Conservation (phyloP, 2,329 filamentous ascomycete genomes). For the Ustulina deusta region DNA sequence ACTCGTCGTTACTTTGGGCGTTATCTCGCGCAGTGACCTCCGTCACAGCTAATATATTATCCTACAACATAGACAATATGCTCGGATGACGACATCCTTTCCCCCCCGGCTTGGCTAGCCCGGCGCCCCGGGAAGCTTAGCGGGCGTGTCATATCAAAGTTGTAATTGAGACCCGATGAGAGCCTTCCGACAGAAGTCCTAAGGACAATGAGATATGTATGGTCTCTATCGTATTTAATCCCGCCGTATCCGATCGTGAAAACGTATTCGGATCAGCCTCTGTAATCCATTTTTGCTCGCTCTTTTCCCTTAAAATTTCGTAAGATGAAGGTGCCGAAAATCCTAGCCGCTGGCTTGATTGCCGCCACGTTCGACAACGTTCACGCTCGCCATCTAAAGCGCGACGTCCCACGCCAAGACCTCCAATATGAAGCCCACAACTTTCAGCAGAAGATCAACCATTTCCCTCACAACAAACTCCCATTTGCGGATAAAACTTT, state of each 20-base stretch:
- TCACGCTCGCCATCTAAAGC: slow-evolving; percentile 38
- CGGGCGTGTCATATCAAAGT: slow-evolving; percentile 14
- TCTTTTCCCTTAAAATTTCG: background rate
- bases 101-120: slow-evolving; percentile 28
- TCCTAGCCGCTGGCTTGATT: slow-evolving; percentile 38
- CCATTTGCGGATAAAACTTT: slow-evolving; percentile 63
- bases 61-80: slow-evolving; percentile 13
- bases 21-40: slow-evolving; percentile 11
- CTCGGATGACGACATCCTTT: slow-evolving; percentile 24
- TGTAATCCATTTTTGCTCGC: background rate
- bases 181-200: background rate
- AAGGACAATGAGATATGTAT: background rate
- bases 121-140: slow-evolving; percentile 21
- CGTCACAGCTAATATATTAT: background rate
- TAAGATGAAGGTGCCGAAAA: slow-evolving; percentile 38
- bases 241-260: background rate
- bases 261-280: background rate
- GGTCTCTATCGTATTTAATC: slow-evolving; percentile 11
- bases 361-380: slow-evolving; percentile 32
- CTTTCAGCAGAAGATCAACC: slow-evolving; percentile 57
- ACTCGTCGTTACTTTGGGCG: background rate
- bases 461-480: slow-evolving; percentile 55
- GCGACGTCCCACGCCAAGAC: slow-evolving; percentile 40
- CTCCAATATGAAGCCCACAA: slow-evolving; percentile 47
- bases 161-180: background rate